Percentiles rank a stretch among this genome's conserved stretches.
Evolutionary conservation across 1,284 basidiomycete genomes (phyloP).

Genomic region (Puccinia novopanici): DNA sequence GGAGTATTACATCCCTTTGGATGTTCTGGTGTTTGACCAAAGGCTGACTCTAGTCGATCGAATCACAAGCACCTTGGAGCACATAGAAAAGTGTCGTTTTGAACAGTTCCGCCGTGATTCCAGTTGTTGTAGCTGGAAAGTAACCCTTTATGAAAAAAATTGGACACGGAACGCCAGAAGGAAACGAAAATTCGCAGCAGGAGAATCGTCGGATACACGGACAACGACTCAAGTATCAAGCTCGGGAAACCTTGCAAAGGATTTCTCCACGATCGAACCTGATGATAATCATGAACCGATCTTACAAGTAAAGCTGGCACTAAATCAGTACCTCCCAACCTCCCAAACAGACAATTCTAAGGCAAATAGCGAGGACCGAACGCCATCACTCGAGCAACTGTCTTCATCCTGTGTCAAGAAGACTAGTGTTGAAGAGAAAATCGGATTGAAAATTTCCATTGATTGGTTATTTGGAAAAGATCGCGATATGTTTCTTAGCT

Average conservation of each 20-base stretch:
- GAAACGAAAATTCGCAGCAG: conserved; percentile 26
- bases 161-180: conserved; percentile 26
- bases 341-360: neutral
- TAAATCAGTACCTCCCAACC: neutral
- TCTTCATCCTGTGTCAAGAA: neutral
- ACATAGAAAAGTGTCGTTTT: neutral
- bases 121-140: neutral
- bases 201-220: neutral
- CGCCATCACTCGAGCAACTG: neutral
- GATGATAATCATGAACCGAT: neutral
- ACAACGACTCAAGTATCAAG: neutral
- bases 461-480: conserved; percentile 16
- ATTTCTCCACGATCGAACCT: neutral
- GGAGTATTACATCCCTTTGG: conserved; percentile 30
- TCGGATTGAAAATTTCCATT: conserved; percentile 9
- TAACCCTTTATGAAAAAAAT: conserved; percentile 11
- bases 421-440: neutral
- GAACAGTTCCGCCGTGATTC: neutral
- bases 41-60: conserved; percentile 2
- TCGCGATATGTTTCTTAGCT: conserved; percentile 12
- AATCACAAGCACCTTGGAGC: conserved; percentile 20
- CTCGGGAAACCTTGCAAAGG: neutral
- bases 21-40: neutral
- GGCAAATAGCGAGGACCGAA: neutral
- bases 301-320: conserved; percentile 2